Base-by-base conservation (phyloP, 148 eudicot species). In the Vaccinium darrowii region DNA sequence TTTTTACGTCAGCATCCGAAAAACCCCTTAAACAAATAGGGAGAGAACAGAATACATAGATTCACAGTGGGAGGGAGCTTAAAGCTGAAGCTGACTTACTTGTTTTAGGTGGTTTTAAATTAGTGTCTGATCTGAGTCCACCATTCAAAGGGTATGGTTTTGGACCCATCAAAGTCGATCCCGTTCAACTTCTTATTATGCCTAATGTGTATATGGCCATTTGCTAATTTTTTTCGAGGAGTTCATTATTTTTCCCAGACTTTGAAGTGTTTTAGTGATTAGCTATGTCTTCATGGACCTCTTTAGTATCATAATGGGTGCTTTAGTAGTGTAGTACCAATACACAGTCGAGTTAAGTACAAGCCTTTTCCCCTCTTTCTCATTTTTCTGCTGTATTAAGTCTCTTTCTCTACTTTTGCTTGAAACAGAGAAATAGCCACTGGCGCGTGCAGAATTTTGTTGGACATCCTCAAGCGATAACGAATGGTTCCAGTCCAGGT, bases 401-500 rank as follows among this genome's bases (percentile, higher is more conserved):
- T 80, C 14, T 47, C 7, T 43, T n/a, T 54, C 75, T 43, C 67
- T 71, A 63, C 56, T 80, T 86, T 84, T 74, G 4, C 75, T 84
- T 82, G 79, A 36, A 81, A 84, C 88, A 95, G 98, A 91, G 98
- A 89, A 95, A 95, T 77, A 95, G 92, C 86, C 98, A 94, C 60
- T 96, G 98, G 98, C 92, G 95, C 8, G 92, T 90, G 76, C 98
- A 91, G 79, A 90, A 82, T 88, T 87, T 88, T 84, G 89, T 78
- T 65, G 90, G 93, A 62, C 93, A 90, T 67, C 91, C 94, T 82
- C 96, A 88, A 80, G 83, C 89, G n/a, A 77, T 85, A 65, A 94
- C 88, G 87, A 93, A 91, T 84, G 92, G 90, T 82, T 79, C 89
- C 74, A 88, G 86, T 65, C 79, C 79, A 76, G 92, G 71, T 82